Evolutionary conservation across 1,139 yeast species (phyloP).

Genomic region (Geotrichum fermentans): DNA sequence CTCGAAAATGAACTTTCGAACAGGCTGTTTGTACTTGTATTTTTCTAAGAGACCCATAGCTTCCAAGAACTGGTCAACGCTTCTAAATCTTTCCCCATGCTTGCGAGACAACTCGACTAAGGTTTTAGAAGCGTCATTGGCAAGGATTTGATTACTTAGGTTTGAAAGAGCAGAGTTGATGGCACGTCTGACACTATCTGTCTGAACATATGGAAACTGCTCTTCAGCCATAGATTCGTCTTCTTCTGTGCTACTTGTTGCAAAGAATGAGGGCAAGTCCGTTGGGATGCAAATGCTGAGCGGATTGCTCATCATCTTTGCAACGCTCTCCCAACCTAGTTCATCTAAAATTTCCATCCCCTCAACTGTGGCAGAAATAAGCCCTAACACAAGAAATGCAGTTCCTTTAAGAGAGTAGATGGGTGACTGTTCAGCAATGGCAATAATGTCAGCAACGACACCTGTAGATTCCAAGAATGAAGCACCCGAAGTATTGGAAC

Average conservation of each 20-base stretch:
- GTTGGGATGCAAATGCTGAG: conserved; percentile 41
- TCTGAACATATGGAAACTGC: conserved; percentile 23
- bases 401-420: conserved; percentile 67
- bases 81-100: conserved; percentile 54
- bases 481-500: conserved; percentile 57
- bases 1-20: conserved; percentile 64
- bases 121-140: conserved; percentile 61
- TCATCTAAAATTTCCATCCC: conserved; percentile 88
- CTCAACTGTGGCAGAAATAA: conserved; percentile 64
- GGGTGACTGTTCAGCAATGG: conserved; percentile 49
- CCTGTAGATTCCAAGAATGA: conserved; percentile 59
- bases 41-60: conserved; percentile 60
- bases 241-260: conserved; percentile 19
- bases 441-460: conserved; percentile 50
- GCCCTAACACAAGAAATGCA: conserved; percentile 73
- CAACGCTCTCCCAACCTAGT: conserved; percentile 63
- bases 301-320: conserved; percentile 51
- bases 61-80: conserved; percentile 53
- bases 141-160: conserved; percentile 56
- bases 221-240: conserved; percentile 21
- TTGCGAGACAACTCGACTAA: conserved; percentile 52
- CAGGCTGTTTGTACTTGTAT: conserved; percentile 60
- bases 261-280: conserved; percentile 22
- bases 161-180: conserved; percentile 57
- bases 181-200: conserved; percentile 44